These are phyloP conservation scores for Avena eriantha DNA, from an alignment of 176 grass and related monocot genomes.

Conservation along the genomic window DNA sequence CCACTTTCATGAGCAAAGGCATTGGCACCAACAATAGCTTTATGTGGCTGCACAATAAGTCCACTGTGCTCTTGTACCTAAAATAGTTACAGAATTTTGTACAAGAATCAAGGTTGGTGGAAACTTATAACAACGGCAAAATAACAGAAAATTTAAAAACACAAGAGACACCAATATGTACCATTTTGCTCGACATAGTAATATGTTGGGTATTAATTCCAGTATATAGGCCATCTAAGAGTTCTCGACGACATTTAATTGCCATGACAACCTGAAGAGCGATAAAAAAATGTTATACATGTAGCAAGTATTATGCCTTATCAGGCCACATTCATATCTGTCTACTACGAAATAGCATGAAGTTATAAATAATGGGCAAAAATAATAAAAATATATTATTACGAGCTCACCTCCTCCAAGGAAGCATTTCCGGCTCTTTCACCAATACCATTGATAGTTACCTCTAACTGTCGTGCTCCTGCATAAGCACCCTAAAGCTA, in stretches of 20 bases:
- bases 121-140: slow-evolving; percentile 24
- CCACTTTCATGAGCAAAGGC: slow-evolving; percentile 99
- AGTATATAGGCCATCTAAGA: slow-evolving; percentile 83
- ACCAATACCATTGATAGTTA: slow-evolving; percentile 97
- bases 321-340: neutral
- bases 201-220: slow-evolving; percentile 91
- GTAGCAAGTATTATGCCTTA: neutral
- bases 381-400: slow-evolving; percentile 27
- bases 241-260: slow-evolving; percentile 79
- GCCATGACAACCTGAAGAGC: slow-evolving; percentile 81
- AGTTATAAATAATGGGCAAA: neutral
- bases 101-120: slow-evolving; percentile 5
- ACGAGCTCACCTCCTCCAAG: slow-evolving; percentile 80
- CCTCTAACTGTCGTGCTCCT: slow-evolving; percentile 92
- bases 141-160: neutral
- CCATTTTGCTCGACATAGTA: slow-evolving; percentile 94
- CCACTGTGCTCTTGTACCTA: slow-evolving; percentile 99
- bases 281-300: slow-evolving; percentile 16
- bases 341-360: neutral
- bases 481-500: slow-evolving; percentile 80
- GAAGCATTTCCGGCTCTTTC: slow-evolving; percentile 99
- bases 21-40: slow-evolving; percentile 99
- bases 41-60: slow-evolving; percentile 88
- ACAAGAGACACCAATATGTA: slow-evolving; percentile 40
- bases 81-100: slow-evolving; percentile 36